A percentile compares a stretch with the other conserved stretches of the same genome.
Evolutionary conservation across 2,329 filamentous ascomycete species (phyloP).

Genomic region (Colletotrichum eremochloae): DNA sequence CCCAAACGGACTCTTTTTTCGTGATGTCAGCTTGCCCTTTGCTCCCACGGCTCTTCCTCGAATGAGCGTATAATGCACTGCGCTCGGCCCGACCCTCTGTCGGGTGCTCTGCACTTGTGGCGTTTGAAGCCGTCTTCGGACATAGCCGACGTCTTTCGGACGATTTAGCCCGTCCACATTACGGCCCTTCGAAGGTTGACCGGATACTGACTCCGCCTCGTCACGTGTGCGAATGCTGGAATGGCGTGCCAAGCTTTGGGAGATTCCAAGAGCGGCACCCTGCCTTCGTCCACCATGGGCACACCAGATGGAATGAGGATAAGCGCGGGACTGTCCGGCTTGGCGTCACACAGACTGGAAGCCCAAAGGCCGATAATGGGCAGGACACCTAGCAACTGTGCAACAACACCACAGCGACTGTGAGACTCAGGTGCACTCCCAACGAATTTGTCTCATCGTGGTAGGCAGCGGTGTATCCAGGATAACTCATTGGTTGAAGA

Average conservation of each 20-base stretch:
- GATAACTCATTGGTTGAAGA: background rate
- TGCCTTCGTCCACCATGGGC: background rate
- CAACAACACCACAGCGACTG: background rate
- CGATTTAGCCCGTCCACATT: background rate
- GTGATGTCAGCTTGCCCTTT: background rate
- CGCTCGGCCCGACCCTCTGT: background rate
- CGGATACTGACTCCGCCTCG: background rate
- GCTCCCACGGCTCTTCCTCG: background rate
- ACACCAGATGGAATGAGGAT: background rate
- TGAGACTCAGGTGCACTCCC: background rate
- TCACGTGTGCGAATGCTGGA: constrained; percentile 10
- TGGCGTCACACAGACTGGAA: background rate
- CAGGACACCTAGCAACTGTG: constrained; percentile 10
- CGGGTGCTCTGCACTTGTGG: background rate
- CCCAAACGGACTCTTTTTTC: background rate
- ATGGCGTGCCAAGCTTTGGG: background rate
- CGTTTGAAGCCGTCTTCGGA: background rate
- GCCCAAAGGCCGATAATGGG: background rate
- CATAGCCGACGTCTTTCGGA: background rate
- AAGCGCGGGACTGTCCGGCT: background rate
- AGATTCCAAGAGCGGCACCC: background rate
- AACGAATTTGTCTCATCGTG: background rate
- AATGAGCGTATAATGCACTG: background rate
- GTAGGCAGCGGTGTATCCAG: constrained; percentile 4
- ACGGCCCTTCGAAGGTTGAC: background rate